These are phyloP conservation scores for Solanum arcanum DNA, from an alignment of 257 asterid species.

Conservation along the genomic window DNA sequence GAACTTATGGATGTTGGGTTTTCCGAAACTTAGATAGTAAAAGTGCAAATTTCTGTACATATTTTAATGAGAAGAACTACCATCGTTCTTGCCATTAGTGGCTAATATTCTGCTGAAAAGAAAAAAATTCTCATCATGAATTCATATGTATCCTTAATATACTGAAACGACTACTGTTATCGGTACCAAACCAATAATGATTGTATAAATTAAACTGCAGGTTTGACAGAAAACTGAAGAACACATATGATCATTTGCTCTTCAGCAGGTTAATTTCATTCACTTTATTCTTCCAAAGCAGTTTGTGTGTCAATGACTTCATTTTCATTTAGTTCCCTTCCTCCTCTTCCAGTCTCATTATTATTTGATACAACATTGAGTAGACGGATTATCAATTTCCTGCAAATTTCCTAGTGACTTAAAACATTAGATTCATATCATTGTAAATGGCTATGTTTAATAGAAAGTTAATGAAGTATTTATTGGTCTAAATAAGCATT, in stretches of 20 bases:
- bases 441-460: background rate
- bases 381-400: background rate
- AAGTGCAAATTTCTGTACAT: background rate
- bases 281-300: background rate
- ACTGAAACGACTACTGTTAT: background rate
- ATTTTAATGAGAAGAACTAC: background rate
- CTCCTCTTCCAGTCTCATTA: background rate
- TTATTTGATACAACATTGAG: background rate
- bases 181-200: background rate
- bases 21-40: background rate
- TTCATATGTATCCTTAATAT: background rate
- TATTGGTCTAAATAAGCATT: background rate
- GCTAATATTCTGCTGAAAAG: background rate
- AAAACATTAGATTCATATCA: background rate
- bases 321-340: background rate
- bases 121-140: background rate
- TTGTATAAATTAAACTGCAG: slow-evolving; percentile 34
- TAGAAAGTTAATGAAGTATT: background rate
- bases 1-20: background rate
- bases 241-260: slow-evolving; percentile 82
- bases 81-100: background rate
- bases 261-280: slow-evolving; percentile 66
- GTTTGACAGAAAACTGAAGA: slow-evolving; percentile 91
- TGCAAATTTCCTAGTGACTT: background rate
- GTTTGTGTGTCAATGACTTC: background rate